These are phyloP conservation scores for Ogataea hybrid DNA, from an alignment of 1,139 yeast genomes.

Conservation along the genomic window DNA sequence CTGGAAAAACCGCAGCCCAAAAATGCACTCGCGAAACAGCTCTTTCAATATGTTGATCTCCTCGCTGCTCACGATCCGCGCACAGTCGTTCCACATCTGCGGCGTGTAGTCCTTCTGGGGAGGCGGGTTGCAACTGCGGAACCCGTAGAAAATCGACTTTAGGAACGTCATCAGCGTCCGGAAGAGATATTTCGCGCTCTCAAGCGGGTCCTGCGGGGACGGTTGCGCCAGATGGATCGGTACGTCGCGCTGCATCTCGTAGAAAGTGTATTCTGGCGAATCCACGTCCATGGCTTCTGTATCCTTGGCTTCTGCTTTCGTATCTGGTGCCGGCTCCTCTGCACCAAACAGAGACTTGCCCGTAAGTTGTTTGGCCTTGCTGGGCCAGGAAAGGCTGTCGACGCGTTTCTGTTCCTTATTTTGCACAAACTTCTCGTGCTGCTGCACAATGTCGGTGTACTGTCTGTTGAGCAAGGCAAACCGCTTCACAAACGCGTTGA, in stretches of 20 bases:
- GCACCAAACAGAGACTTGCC: constrained; percentile 25
- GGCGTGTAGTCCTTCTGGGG: constrained; percentile 65
- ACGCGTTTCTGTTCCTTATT: constrained; percentile 42
- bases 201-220: constrained; percentile 61
- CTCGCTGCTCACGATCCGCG: constrained; percentile 77
- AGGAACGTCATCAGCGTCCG: constrained; percentile 86
- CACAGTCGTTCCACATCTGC: constrained; percentile 82
- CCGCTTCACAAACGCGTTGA: constrained; percentile 85
- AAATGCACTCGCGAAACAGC: constrained; percentile 80
- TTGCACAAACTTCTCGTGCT: constrained; percentile 54
- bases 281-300: constrained; percentile 26
- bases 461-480: constrained; percentile 74
- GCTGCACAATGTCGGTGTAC: constrained; percentile 62
- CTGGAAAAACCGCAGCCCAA: constrained; percentile 77
- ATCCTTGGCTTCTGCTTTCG: background rate
- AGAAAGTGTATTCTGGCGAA: constrained; percentile 38
- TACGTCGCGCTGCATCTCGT: constrained; percentile 44
- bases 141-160: constrained; percentile 86
- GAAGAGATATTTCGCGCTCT: constrained; percentile 86
- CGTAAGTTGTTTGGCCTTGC: constrained; percentile 24
- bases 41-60: constrained; percentile 76
- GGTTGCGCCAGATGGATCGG: constrained; percentile 48
- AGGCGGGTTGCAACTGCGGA: constrained; percentile 88
- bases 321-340: constrained; percentile 10
- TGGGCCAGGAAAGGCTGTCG: constrained; percentile 38